Conservation (phyloP, 305 asterid species). For the Fraxinus velutina region DNA sequence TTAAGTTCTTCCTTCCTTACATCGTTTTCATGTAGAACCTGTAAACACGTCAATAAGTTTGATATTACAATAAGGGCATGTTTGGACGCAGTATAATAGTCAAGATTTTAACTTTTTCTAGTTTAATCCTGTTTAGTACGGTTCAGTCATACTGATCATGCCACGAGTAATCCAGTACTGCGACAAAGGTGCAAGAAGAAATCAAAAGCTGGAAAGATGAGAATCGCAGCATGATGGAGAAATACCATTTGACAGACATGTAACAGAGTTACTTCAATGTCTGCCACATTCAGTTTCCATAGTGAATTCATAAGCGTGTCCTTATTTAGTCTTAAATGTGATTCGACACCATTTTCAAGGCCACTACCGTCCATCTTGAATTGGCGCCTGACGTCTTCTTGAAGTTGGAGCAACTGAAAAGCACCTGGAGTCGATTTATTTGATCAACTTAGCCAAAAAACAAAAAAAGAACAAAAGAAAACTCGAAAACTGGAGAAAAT, state of each 20-base stretch:
- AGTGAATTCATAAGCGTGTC: constrained; percentile 68
- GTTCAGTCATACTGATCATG: neutral
- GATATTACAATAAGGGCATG: neutral
- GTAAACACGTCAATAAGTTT: constrained; percentile 8
- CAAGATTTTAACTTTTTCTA: neutral
- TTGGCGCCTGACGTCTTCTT: constrained; percentile 64
- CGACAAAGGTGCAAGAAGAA: neutral
- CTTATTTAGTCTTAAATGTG: constrained; percentile 60
- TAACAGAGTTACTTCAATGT: constrained; percentile 71
- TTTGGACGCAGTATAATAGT: neutral
- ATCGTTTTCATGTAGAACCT: constrained; percentile 74
- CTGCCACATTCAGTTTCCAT: constrained; percentile 85
- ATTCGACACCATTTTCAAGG: constrained; percentile 60
- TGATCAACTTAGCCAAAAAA: neutral
- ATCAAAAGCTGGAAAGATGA: neutral
- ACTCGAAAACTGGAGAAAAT: neutral
- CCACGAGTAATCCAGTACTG: neutral
- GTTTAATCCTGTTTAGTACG: neutral
- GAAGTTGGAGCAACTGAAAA: constrained; percentile 88
- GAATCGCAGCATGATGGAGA: neutral
- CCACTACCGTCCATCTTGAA: constrained; percentile 56
- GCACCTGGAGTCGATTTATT: constrained; percentile 54
- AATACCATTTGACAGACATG: constrained; percentile 89
- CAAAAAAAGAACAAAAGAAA: neutral
- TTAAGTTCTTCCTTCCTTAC: constrained; percentile 74